Percentiles rank a stretch among this genome's conserved stretches.
These are phyloP conservation scores for Rhizophora mangle DNA, from an alignment of 345 rosid genomes.

Conservation along the genomic window DNA sequence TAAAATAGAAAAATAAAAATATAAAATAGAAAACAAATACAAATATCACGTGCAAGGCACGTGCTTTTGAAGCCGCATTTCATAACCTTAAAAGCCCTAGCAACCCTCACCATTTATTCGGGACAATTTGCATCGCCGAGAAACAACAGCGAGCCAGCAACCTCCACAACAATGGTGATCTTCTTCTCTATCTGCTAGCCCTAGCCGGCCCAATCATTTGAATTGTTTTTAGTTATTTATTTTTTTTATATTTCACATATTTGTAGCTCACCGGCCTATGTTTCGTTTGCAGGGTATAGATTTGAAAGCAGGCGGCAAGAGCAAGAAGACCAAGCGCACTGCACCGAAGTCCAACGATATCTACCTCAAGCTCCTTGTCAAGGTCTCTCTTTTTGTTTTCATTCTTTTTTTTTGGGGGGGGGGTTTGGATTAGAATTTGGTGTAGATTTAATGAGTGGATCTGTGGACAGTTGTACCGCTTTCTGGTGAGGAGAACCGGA, in stretches of 20 bases:
- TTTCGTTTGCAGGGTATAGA: constrained; percentile 74
- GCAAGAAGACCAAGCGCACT: constrained; percentile 85
- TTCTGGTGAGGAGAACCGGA: constrained; percentile 83
- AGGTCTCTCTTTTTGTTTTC: constrained; percentile 40
- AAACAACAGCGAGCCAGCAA: background rate
- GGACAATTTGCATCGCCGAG: constrained; percentile 1
- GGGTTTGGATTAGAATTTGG: background rate
- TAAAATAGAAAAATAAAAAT: too few species aligned
- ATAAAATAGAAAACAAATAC: too few species aligned
- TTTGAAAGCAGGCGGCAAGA: constrained; percentile 96
- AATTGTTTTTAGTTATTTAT: too few species aligned
- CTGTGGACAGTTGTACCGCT: constrained; percentile 66
- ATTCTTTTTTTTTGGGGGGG: background rate
- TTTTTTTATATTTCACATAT: background rate
- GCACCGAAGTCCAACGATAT: constrained; percentile 93
- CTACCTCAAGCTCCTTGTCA: constrained; percentile 91
- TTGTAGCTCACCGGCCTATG: background rate
- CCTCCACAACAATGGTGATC: constrained; percentile 9
- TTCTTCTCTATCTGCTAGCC: background rate
- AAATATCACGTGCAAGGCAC: too few species aligned
- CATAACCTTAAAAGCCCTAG: too few species aligned
- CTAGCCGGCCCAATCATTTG: background rate
- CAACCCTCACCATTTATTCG: too few species aligned
- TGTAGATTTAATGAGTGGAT: background rate
- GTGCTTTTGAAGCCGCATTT: too few species aligned